A percentile compares a stretch with the other conserved stretches of the same genome.
Conservation (phyloP, 768 basidiomycete genomes). For the Phaeolepiota aurea region DNA sequence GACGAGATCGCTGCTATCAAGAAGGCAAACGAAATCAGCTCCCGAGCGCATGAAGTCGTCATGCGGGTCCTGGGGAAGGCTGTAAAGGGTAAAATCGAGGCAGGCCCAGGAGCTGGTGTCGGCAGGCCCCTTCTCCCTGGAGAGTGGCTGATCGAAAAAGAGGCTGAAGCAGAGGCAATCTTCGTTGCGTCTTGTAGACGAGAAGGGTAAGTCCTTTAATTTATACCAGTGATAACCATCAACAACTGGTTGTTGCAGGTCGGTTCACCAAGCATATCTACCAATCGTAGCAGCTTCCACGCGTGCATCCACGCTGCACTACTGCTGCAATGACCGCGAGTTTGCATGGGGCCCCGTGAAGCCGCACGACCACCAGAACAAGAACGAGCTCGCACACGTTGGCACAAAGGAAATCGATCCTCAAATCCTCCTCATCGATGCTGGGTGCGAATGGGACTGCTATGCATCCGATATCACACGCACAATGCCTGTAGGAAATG, state of each 20-base stretch:
- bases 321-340: constrained; percentile 86
- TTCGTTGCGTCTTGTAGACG: constrained; percentile 87
- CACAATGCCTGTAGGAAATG: constrained; percentile 90
- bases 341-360: constrained; percentile 79
- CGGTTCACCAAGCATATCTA: constrained; percentile 83
- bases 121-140: constrained; percentile 52
- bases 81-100: constrained; percentile 47
- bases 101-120: constrained; percentile 33
- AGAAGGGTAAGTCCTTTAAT: constrained; percentile 55
- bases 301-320: constrained; percentile 86
- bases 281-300: constrained; percentile 88
- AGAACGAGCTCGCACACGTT: constrained; percentile 32
- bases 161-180: constrained; percentile 89
- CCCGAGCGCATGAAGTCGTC: constrained; percentile 82
- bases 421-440: constrained; percentile 85
- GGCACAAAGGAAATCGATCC: constrained; percentile 37
- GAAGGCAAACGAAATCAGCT: constrained; percentile 80
- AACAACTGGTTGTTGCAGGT: constrained; percentile 44
- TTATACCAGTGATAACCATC: neutral
- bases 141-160: constrained; percentile 88
- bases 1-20: constrained; percentile 70
- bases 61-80: constrained; percentile 85
- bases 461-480: constrained; percentile 56
- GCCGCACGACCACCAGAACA: constrained; percentile 46
- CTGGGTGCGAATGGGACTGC: constrained; percentile 80